Evolutionary conservation across 108 stramenopile genomes (phyloP).

Genomic region (Cyclotella kingstonii): DNA sequence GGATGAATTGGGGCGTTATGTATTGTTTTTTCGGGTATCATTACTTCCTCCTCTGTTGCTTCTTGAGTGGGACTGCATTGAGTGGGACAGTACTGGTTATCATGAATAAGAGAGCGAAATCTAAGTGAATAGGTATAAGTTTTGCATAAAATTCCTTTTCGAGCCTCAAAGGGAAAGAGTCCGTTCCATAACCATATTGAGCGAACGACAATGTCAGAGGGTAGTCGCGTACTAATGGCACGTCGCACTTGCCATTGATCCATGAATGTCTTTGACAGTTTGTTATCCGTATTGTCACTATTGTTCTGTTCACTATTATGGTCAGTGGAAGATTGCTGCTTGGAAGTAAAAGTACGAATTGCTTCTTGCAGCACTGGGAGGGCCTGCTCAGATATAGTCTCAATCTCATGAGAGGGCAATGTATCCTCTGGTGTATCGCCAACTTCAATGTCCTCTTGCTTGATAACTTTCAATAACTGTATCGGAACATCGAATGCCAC

Average conservation of each 20-base stretch:
- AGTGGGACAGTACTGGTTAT: not conserved
- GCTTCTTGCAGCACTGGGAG: slow-evolving; percentile 28
- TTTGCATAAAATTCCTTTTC: slow-evolving; percentile 53
- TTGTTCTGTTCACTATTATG: not conserved
- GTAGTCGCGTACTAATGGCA: slow-evolving; percentile 72
- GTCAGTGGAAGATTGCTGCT: not conserved
- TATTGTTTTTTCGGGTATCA: not conserved
- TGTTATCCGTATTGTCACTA: not conserved
- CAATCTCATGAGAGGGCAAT: too few species aligned
- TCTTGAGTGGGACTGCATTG: too few species aligned
- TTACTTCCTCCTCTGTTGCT: too few species aligned
- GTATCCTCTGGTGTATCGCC: not conserved
- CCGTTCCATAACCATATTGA: slow-evolving; percentile 33
- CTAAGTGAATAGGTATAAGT: slow-evolving; percentile 69
- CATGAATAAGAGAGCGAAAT: slow-evolving; percentile 44
- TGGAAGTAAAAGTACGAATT: slow-evolving; percentile 1
- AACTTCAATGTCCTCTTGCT: not conserved
- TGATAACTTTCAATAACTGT: not conserved
- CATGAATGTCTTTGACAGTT: not conserved
- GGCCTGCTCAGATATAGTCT: slow-evolving; percentile 8
- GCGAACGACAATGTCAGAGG: slow-evolving; percentile 62
- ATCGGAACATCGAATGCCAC: slow-evolving; percentile 63
- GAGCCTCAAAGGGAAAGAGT: slow-evolving; percentile 55
- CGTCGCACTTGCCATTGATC: slow-evolving; percentile 62
- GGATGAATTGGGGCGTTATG: slow-evolving; percentile 29